Base-by-base conservation (phyloP, 2,329 filamentous ascomycete species). In the Fusarium sp. region DNA sequence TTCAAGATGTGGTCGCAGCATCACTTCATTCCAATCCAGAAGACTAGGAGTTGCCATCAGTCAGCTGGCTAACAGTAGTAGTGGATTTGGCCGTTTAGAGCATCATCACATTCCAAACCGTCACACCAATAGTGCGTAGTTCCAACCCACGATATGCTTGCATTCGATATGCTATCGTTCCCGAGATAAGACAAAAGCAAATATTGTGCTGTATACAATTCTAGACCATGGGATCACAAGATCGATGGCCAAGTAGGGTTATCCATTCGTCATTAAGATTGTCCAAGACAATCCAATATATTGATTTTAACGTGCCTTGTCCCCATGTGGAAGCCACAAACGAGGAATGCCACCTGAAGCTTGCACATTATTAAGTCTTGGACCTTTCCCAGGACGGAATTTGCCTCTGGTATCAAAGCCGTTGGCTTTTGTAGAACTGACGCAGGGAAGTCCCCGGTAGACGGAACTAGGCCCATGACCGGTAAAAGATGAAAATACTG, bases 361-460 rank as follows among this genome's bases (percentile, higher is more conserved):
- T 53, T 57, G 25, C 25, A 3, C 1, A 7, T 1, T 8, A 42
- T 19, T 29, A 38, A 11, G 11, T 45, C 9, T 8, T 15, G 2
- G 3, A 6, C 9, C 25, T 48, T 11, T 6, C 55, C 17, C 11
- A 33, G 53, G 17, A 14, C 52, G 51, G 57, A 7, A 23, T 33
- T 43, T 15, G 33, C 23, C 8, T 25, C 23, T 25, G 23, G 23
- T 25, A 25, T 25, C 25, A 14, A 17, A 33, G 36, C 46, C 58
- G 57, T 61, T 61, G 33, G 32, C 7, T 36, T 29, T 17, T 35
- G 21, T 25, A 25, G 5, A 27, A 29, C 39, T 41, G 42, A 57
- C 15, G 57, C 57, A 57, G 27, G 42, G 57, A 42, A 57, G 57
- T 53, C 35, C 42, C 57, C 35, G 57, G 58, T 53, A 41, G 46